Conservation (phyloP, 352 stramenopile species). For the Globisporangium irregulare region DNA sequence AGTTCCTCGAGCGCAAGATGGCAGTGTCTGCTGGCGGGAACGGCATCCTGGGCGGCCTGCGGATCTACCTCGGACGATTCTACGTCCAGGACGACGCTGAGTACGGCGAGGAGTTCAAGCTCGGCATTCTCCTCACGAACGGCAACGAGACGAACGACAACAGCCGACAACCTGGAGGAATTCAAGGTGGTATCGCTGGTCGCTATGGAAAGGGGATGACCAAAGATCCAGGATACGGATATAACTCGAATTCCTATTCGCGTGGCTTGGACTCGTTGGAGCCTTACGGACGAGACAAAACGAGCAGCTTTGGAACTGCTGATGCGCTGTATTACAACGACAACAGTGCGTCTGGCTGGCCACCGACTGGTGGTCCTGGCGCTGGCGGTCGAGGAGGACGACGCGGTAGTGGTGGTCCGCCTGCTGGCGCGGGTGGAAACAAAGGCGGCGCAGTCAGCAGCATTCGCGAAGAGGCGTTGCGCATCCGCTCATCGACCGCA, state of each 20-base stretch:
- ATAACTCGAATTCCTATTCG: conserved; percentile 25
- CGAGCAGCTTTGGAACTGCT: conserved; percentile 26
- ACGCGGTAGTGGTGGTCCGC: not conserved
- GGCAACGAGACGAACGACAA: conserved; percentile 15
- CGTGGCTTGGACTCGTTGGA: conserved; percentile 30
- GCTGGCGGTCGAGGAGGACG: not conserved
- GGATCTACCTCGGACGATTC: conserved; percentile 72
- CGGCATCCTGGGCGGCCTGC: conserved; percentile 54
- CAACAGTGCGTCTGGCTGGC: conserved; percentile 31
- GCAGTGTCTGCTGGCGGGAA: conserved; percentile 33
- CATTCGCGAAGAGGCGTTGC: conserved; percentile 70
- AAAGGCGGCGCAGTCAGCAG: conserved; percentile 27
- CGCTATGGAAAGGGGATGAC: conserved; percentile 8
- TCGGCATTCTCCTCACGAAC: conserved; percentile 67
- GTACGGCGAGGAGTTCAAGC: conserved; percentile 72
- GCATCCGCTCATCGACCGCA: conserved; percentile 56
- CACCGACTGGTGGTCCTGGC: conserved; percentile 17
- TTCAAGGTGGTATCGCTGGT: not conserved
- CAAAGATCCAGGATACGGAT: conserved; percentile 30
- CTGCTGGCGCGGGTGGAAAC: not conserved
- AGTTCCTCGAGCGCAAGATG: conserved; percentile 62
- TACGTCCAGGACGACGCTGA: conserved; percentile 68
- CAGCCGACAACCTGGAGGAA: conserved; percentile 2
- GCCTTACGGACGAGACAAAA: conserved; percentile 16
- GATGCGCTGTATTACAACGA: conserved; percentile 26